Evolutionary conservation across 2,329 filamentous ascomycete species (phyloP).

Genomic region (Aspergillus terreus): DNA sequence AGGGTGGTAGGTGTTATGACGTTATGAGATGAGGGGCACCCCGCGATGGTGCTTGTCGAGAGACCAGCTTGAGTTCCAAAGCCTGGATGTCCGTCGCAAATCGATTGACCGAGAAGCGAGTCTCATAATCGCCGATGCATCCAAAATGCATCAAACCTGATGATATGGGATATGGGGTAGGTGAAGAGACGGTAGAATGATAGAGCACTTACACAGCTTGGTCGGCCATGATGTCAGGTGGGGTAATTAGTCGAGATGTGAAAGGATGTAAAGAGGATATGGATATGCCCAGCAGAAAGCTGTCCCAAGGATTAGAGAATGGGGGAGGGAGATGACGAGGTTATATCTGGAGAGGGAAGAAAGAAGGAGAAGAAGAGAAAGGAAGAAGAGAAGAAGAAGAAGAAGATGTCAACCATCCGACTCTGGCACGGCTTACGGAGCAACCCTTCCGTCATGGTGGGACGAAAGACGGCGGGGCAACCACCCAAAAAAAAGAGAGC

Average conservation of each 20-base stretch:
- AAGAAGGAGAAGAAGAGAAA: slow-evolving; percentile 19
- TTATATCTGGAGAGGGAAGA: slow-evolving; percentile 8
- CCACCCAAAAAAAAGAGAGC: slow-evolving; percentile 4
- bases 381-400: slow-evolving; percentile 23
- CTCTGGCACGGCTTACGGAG: slow-evolving; percentile 30
- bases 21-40: neutral
- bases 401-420: slow-evolving; percentile 17
- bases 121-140: no score
- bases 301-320: slow-evolving; percentile 7
- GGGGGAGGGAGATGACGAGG: slow-evolving; percentile 9
- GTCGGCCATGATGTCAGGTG: slow-evolving; percentile 38
- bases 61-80: no score
- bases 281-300: slow-evolving; percentile 13
- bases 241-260: slow-evolving; percentile 3
- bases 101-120: no score
- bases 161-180: slow-evolving; percentile 4
- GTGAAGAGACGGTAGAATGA: slow-evolving; percentile 7
- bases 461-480: slow-evolving; percentile 23
- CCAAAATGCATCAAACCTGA: neutral
- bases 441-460: slow-evolving; percentile 35
- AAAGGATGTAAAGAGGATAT: slow-evolving; percentile 11
- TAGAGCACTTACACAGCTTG: slow-evolving; percentile 43
- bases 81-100: no score
- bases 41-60: neutral
- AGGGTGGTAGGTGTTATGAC: neutral